Conservation (phyloP, 768 basidiomycete species). For the Mycena pura region DNA sequence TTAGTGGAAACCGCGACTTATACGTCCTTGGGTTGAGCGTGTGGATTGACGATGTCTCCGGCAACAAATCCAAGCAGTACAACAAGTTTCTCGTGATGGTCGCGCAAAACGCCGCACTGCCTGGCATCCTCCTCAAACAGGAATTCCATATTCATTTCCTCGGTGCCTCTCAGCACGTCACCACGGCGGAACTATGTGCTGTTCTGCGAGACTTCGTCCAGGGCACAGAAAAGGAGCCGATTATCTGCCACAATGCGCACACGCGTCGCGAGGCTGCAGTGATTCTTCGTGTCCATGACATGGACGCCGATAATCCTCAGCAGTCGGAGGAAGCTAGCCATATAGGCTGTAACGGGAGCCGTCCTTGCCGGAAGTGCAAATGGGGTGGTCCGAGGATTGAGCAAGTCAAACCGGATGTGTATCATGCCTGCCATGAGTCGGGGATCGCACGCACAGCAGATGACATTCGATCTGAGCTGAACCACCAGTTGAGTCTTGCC, state of each 20-base stretch:
- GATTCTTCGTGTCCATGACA: slow-evolving; percentile 18
- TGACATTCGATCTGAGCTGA: slow-evolving; percentile 16
- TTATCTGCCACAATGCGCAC: neutral
- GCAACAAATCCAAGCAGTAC: slow-evolving; percentile 32
- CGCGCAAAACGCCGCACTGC: slow-evolving; percentile 35
- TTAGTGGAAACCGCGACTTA: slow-evolving; percentile 8
- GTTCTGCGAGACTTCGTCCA: neutral
- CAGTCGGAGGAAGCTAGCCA: slow-evolving; percentile 41
- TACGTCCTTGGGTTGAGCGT: slow-evolving; percentile 8
- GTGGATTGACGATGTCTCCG: slow-evolving; percentile 33
- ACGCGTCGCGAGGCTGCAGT: neutral
- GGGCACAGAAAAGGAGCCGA: neutral
- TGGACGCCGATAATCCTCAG: slow-evolving; percentile 42
- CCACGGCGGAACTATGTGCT: neutral
- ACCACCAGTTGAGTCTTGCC: slow-evolving; percentile 30
- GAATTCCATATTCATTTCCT: slow-evolving; percentile 36
- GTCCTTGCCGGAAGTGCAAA: slow-evolving; percentile 39
- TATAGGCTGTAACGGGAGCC: slow-evolving; percentile 42
- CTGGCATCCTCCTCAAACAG: slow-evolving; percentile 36
- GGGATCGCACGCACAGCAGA: slow-evolving; percentile 16
- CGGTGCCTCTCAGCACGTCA: slow-evolving; percentile 28
- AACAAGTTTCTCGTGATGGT: slow-evolving; percentile 45
- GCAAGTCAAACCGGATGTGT: slow-evolving; percentile 38
- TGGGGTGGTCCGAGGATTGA: slow-evolving; percentile 37
- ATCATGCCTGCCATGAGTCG: slow-evolving; percentile 16